Evolutionary conservation across 2,329 filamentous ascomycete genomes (phyloP).

Genomic region (Byssothecium circinans): DNA sequence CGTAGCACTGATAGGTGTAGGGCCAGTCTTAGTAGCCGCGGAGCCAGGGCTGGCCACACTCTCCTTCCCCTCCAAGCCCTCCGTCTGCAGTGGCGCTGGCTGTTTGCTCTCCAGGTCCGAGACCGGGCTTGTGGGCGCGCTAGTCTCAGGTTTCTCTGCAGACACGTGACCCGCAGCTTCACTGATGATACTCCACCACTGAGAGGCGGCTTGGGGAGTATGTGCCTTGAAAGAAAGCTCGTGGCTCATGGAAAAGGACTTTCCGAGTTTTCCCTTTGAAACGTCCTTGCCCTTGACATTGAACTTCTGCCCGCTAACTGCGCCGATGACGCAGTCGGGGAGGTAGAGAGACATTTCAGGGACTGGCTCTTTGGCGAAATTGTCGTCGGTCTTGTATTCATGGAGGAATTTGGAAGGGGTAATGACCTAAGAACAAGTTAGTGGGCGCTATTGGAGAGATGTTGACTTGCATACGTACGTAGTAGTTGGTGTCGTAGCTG

Average conservation of each 20-base stretch:
- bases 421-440: slow-evolving; percentile 53
- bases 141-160: slow-evolving; percentile 43
- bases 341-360: slow-evolving; percentile 91
- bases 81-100: slow-evolving; percentile 37
- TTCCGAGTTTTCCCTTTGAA: slow-evolving; percentile 72
- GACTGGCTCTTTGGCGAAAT: slow-evolving; percentile 68
- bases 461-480: slow-evolving; percentile 50
- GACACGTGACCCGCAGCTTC: slow-evolving; percentile 57
- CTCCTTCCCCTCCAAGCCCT: slow-evolving; percentile 29
- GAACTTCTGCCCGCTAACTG: slow-evolving; percentile 77
- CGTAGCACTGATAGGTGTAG: slow-evolving; percentile 15
- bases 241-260: slow-evolving; percentile 76
- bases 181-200: slow-evolving; percentile 79
- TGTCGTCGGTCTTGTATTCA: slow-evolving; percentile 93
- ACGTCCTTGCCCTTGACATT: slow-evolving; percentile 93
- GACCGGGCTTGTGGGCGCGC: slow-evolving; percentile 41
- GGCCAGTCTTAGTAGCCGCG: slow-evolving; percentile 5
- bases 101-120: slow-evolving; percentile 15
- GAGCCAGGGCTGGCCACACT: slow-evolving; percentile 18
- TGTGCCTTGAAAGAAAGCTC: slow-evolving; percentile 89
- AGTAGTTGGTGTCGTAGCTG: slow-evolving; percentile 79
- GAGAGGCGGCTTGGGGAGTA: slow-evolving; percentile 74
- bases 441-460: background rate
- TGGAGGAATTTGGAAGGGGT: slow-evolving; percentile 87
- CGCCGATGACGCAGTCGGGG: slow-evolving; percentile 81